Percentiles rank a stretch among this genome's conserved stretches.
phyloP scores from a whole-genome alignment of 176 grass and related monocot species.

The Saccharum spontaneum region DNA sequence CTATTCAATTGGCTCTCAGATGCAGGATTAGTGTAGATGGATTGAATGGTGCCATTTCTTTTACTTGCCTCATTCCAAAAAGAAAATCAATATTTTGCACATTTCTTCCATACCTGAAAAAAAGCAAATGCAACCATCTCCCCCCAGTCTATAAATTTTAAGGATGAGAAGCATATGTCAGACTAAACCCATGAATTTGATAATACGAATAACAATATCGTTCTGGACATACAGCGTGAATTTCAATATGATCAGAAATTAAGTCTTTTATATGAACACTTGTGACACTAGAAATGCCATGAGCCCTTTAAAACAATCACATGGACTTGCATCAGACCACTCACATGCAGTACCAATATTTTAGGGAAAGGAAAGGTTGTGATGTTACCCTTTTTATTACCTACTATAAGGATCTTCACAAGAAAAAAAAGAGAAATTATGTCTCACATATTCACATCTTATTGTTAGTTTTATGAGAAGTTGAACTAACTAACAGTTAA shows the following conservation, averaged over 20 bases:
- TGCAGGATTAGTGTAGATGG: no score
- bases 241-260: conserved; percentile 47
- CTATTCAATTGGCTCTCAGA: no score
- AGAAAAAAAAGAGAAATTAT: not conserved
- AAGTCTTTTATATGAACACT: conserved; percentile 59
- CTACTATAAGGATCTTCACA: conserved; percentile 67
- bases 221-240: conserved; percentile 56
- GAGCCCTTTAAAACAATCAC: conserved; percentile 86
- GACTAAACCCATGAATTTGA: not conserved
- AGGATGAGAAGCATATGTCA: conserved; percentile 18
- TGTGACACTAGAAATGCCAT: conserved; percentile 91
- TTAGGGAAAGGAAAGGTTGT: conserved; percentile 61
- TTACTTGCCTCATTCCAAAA: conserved; percentile 74
- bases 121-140: conserved; percentile 78
- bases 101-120: conserved; percentile 65
- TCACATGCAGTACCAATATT: conserved; percentile 24
- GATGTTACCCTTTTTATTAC: conserved; percentile 93
- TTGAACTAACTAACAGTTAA: not conserved
- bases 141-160: conserved; percentile 73
- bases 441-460: not conserved
- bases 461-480: not conserved
- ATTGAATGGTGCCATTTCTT: conserved; percentile 34
- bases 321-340: conserved; percentile 23
- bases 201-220: conserved; percentile 27
- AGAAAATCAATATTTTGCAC: conserved; percentile 43